A percentile compares a stretch with the other conserved stretches of the same genome.
phyloP scores from a whole-genome alignment of 495 filamentous ascomycete species.

The Penicillium herquei region DNA sequence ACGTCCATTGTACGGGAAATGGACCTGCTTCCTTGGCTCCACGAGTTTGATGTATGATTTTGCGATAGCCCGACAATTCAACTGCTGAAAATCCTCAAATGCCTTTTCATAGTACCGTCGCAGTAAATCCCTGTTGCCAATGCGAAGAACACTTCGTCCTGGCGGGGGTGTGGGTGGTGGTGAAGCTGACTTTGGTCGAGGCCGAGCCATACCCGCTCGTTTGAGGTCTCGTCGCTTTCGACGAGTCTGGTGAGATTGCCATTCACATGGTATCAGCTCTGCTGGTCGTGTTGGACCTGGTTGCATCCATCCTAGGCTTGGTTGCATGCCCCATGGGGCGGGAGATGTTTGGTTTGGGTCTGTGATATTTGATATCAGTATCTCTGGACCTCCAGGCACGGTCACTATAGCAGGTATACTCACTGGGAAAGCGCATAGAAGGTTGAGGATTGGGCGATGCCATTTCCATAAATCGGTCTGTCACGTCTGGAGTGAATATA shows the following conservation, averaged over 20 bases:
- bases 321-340: slow-evolving; percentile 20
- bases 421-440: slow-evolving; percentile 1
- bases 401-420: neutral
- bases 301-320: slow-evolving; percentile 22
- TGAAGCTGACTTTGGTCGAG: slow-evolving; percentile 23
- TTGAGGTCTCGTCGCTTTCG: slow-evolving; percentile 29
- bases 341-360: slow-evolving; percentile 11
- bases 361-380: neutral
- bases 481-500: slow-evolving; percentile 43
- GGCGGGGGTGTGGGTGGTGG: slow-evolving; percentile 24
- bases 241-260: slow-evolving; percentile 31
- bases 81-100: slow-evolving; percentile 45
- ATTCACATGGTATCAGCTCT: slow-evolving; percentile 40
- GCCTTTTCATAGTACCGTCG: slow-evolving; percentile 60
- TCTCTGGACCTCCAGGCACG: too few relatives aligned
- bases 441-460: slow-evolving; percentile 21
- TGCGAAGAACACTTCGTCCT: slow-evolving; percentile 45
- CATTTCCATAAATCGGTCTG: slow-evolving; percentile 36
- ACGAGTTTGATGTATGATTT: slow-evolving; percentile 83
- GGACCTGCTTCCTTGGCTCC: slow-evolving; percentile 82
- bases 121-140: slow-evolving; percentile 57
- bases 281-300: slow-evolving; percentile 13
- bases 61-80: slow-evolving; percentile 53
- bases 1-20: slow-evolving; percentile 72
- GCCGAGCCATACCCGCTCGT: slow-evolving; percentile 12